Conservation (phyloP, 2,329 filamentous ascomycete species). For the Chalara sp. region DNA sequence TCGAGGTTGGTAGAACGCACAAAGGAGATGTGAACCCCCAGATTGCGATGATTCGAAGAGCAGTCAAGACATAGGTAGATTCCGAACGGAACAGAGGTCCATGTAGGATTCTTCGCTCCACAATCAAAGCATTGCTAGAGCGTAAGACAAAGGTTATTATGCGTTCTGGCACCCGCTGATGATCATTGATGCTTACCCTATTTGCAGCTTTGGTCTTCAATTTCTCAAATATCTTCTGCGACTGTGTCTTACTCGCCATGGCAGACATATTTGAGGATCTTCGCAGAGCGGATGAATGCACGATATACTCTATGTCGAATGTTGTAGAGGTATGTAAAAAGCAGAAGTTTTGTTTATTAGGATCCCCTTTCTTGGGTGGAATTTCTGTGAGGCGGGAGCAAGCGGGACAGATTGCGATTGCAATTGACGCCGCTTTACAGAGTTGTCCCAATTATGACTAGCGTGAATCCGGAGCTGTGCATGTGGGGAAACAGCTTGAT, state of each 20-base stretch:
- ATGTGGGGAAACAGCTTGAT: no score
- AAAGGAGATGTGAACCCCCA: slow-evolving; percentile 98
- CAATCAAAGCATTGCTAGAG: slow-evolving; percentile 94
- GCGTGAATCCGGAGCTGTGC: no score
- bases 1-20: slow-evolving; percentile 97
- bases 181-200: slow-evolving; percentile 53
- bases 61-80: slow-evolving; percentile 99
- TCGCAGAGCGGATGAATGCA: not conserved
- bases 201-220: slow-evolving; percentile 91
- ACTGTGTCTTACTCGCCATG: slow-evolving; percentile 85
- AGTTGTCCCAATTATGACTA: no score
- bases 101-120: slow-evolving; percentile 93
- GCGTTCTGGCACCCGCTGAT: not conserved
- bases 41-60: slow-evolving; percentile 92
- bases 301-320: no score
- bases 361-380: no score
- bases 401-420: slow-evolving; percentile 24
- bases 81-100: slow-evolving; percentile 94
- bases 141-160: slow-evolving; percentile 10
- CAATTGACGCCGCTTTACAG: not conserved
- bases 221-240: slow-evolving; percentile 96
- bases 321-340: no score
- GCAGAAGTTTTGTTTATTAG: no score
- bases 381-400: not conserved
- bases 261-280: slow-evolving; percentile 45